Percentiles rank a stretch among this genome's conserved stretches.
Evolutionary conservation across 805 yeast species (phyloP).

Genomic region (Nakazawaea pomicola): DNA sequence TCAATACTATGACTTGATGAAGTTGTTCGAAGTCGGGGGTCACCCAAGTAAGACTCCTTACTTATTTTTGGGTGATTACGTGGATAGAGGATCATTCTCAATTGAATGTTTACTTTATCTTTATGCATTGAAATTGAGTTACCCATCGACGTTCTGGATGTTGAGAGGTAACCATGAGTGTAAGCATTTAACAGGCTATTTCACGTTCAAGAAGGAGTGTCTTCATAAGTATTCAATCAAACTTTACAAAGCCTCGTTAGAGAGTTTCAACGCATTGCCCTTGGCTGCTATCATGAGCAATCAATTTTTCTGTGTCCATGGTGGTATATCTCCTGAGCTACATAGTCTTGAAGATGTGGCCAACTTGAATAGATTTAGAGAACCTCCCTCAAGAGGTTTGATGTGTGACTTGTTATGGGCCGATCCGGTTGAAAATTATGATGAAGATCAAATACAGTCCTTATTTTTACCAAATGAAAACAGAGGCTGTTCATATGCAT

Average conservation of each 20-base stretch:
- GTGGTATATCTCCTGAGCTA: constrained; percentile 89
- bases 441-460: constrained; percentile 37
- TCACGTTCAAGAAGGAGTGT: constrained; percentile 90
- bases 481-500: constrained; percentile 91
- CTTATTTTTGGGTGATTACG: constrained; percentile 89
- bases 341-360: constrained; percentile 63
- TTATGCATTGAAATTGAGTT: constrained; percentile 73
- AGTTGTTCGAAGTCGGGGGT: constrained; percentile 91
- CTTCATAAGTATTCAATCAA: constrained; percentile 66
- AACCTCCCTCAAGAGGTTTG: constrained; percentile 89
- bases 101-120: constrained; percentile 75
- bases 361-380: constrained; percentile 72
- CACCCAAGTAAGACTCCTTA: constrained; percentile 74
- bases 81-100: constrained; percentile 89
- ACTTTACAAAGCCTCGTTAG: constrained; percentile 69
- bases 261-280: constrained; percentile 82
- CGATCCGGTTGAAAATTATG: constrained; percentile 90
- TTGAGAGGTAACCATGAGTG: constrained; percentile 95
- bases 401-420: constrained; percentile 97
- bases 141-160: constrained; percentile 71
- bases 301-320: constrained; percentile 95
- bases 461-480: constrained; percentile 61
- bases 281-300: constrained; percentile 90
- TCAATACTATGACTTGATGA: constrained; percentile 85
- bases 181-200: constrained; percentile 86